phyloP scores from a whole-genome alignment of 83 land plant genomes.

The Diphasiastrum complanatum region DNA sequence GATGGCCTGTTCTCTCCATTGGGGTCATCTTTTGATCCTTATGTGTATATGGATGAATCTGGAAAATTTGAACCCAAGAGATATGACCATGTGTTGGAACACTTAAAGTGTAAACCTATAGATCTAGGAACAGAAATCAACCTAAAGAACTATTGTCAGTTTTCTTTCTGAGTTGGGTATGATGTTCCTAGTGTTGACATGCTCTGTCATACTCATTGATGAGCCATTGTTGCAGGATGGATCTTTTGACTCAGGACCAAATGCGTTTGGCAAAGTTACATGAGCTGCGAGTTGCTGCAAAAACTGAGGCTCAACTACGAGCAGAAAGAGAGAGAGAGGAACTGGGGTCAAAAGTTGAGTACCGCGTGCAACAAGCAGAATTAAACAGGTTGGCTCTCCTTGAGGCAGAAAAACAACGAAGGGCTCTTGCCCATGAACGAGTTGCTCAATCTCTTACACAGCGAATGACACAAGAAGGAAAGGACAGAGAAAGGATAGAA shows the following conservation, averaged over 20 bases:
- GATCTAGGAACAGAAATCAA: too few relatives aligned
- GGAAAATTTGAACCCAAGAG: too few relatives aligned
- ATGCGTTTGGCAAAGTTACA: constrained; percentile 78
- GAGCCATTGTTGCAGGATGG: constrained; percentile 43
- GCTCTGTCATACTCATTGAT: not conserved
- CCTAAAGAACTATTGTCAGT: too few relatives aligned
- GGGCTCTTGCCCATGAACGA: constrained; percentile 73
- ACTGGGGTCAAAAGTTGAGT: constrained; percentile 71
- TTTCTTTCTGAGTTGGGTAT: not conserved
- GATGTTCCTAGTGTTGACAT: constrained; percentile 9
- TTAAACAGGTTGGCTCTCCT: constrained; percentile 72
- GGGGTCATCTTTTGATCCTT: too few relatives aligned
- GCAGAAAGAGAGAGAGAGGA: constrained; percentile 73
- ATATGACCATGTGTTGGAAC: too few relatives aligned
- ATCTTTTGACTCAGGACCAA: constrained; percentile 71
- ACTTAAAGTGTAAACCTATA: too few relatives aligned
- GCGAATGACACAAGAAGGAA: constrained; percentile 48
- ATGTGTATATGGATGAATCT: too few relatives aligned
- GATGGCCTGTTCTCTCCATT: too few relatives aligned
- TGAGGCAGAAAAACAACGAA: constrained; percentile 63
- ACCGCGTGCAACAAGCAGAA: constrained; percentile 86
- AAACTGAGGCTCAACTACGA: constrained; percentile 78
- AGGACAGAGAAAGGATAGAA: constrained; percentile 60
- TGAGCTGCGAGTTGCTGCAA: constrained; percentile 83
- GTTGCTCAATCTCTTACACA: constrained; percentile 52